Evolutionary conservation across 345 rosid species (phyloP), one percentile per base, ranked within the genome.

Genomic region (Brassica cretica): DNA sequence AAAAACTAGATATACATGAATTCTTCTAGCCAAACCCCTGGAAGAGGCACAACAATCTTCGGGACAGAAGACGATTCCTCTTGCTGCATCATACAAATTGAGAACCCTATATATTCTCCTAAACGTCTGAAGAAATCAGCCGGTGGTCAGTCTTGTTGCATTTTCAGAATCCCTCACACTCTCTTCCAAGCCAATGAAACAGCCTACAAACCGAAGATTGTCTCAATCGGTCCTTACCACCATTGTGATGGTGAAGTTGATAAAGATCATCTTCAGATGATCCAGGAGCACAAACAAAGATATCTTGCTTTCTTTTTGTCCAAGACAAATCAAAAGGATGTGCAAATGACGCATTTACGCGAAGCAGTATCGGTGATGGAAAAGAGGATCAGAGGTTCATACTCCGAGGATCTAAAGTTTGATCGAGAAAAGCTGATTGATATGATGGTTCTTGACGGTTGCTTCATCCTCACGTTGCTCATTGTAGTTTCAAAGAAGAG

Each of bases 361-460:
- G 19, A 51, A 51, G 58, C 16, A 19, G 46, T 81, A 49, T 66
- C 72, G 0, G 4, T 12, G 0, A 0, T 25, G 44, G 87, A 84
- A 69, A 16, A 76, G 0, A 41, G 2, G 12, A 83, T 83, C 2
- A 67, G 87, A 21, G 77, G n/a, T 39, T 86, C 81, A 24, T 86
- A 86, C 29, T 83, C 83, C 0, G 88, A 83, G 72, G 41, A 27
- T 3, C 67, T 76, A 7, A 5, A 35, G 1, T 27, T 63, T 10
- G 32, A n/a, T 18, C 69, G 64, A 56, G 11, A 30, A 1, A 72
- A 78, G 14, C 64, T 89, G 0, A 27, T 85, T 0, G 72, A 84
- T 66, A 81, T 87, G 86, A 84, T 86, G 85, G 64, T 86, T 59
- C 85, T 83, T 16, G 90, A 89, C 33, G 86, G 89, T 5, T 89